phyloP scores from a whole-genome alignment of 176 grass and related monocot species.

The Musa troglodytarum region DNA sequence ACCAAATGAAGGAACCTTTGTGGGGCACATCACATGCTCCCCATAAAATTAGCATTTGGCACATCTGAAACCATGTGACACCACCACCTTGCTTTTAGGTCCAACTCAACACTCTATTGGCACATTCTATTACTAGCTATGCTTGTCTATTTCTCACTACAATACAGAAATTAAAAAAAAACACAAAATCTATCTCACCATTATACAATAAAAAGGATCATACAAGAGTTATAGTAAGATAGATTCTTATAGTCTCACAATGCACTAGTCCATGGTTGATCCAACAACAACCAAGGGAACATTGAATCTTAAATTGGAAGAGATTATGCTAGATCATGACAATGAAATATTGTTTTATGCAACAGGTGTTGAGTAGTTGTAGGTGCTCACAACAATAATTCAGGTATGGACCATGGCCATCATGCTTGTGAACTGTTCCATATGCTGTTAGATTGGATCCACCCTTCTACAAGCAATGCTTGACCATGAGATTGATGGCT shows the following conservation, averaged over 20 bases:
- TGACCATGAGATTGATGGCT: not conserved
- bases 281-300: not conserved
- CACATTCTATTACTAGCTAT: too few relatives aligned
- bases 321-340: not conserved
- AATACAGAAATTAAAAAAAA: too few relatives aligned
- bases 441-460: not conserved
- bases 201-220: too few relatives aligned
- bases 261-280: not conserved
- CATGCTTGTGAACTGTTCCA: not conserved
- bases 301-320: not conserved
- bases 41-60: too few relatives aligned
- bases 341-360: not conserved
- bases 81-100: too few relatives aligned
- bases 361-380: not conserved
- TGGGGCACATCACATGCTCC: too few relatives aligned
- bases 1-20: not conserved
- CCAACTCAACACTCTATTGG: too few relatives aligned
- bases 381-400: not conserved
- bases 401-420: not conserved
- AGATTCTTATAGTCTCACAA: too few relatives aligned
- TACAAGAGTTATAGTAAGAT: too few relatives aligned
- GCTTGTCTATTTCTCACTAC: too few relatives aligned
- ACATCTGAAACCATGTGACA: too few relatives aligned
- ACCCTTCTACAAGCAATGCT: not conserved
- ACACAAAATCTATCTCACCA: too few relatives aligned